Base-by-base conservation (phyloP, 345 rosid genomes). In the Pugionium cornutum region DNA sequence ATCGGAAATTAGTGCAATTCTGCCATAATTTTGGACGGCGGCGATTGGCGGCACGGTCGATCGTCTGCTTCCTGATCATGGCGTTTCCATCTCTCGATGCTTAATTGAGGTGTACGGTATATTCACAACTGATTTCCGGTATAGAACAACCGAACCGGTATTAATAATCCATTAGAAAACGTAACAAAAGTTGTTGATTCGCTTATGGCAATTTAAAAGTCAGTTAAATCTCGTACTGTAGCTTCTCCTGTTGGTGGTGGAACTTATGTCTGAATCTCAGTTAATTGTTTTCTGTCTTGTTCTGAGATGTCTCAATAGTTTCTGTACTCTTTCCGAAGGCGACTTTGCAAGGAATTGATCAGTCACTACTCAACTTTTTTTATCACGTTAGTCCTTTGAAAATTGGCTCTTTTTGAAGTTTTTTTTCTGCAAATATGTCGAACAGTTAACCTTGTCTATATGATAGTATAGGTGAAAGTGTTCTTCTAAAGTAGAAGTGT, bases 31-130 rank as follows among this genome's bases (percentile, higher is more conserved):
- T 68, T 53, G 84, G 78, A 31, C 73, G 79, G n/a, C 52, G 65
- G 4, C 83, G 89, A 36, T 70, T 63, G 56, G 71, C 45, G 69
- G 76, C 69, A 72, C 84, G 55, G 63, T 81, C 88, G 71, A 66
- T 78, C 25, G 81, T 74, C 73, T 78, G 77, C 58, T 60, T 85
- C 46, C 86, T 79, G 48, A 76, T 82, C 90, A 80, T 82, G 49
- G 54, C 43, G 57, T 59, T 65, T 72, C 18, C 41, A 35, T 26
- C 37, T 50, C 28, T 0, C 5, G 26, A 33, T 41, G 35, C 51
- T 59, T 34, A 35, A 9, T 39, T 26, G 26, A 47, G 26, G 26
- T 18, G 40, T 47, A 7, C 4, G 67, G 47, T 44, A 66, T 44
- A 66, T 31, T 65, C 34, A 57, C 30, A 58, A 8, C 3, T 58